Evolutionary conservation across 2,329 filamentous ascomycete species (phyloP).

Genomic region (Penicillium sp.): DNA sequence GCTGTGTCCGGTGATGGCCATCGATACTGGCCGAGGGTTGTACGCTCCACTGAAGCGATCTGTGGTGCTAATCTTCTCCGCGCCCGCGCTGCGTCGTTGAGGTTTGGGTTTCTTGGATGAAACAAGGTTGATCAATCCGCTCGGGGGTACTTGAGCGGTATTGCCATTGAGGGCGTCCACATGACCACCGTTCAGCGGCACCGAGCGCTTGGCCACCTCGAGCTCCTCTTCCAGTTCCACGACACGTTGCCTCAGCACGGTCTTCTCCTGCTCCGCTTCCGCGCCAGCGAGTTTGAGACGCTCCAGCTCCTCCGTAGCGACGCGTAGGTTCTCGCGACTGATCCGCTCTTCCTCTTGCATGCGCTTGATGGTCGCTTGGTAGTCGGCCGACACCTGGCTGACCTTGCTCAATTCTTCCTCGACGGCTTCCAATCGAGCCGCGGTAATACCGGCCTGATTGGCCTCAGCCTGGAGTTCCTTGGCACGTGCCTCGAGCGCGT

Average conservation of each 20-base stretch:
- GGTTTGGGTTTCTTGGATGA: conserved; percentile 93
- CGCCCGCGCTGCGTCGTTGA: conserved; percentile 73
- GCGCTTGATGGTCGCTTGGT: conserved; percentile 80
- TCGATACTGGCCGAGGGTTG: conserved; percentile 91
- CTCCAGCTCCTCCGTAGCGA: conserved; percentile 75
- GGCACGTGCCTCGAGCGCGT: conserved; percentile 77
- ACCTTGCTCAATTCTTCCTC: conserved; percentile 94
- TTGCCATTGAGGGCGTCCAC: conserved; percentile 62
- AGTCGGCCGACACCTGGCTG: conserved; percentile 83
- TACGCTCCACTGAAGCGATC: conserved; percentile 90
- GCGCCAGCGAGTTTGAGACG: conserved; percentile 67
- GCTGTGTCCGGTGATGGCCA: conserved; percentile 62
- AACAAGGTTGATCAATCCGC: conserved; percentile 90
- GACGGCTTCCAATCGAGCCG: conserved; percentile 82
- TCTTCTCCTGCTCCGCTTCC: conserved; percentile 77
- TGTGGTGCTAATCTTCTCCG: conserved; percentile 67
- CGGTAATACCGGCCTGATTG: conserved; percentile 93
- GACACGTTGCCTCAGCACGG: conserved; percentile 78
- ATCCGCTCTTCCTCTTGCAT: conserved; percentile 90
- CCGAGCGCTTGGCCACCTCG: conserved; percentile 73
- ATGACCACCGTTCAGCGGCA: conserved; percentile 59
- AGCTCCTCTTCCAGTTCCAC: conserved; percentile 87
- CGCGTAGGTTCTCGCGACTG: conserved; percentile 73
- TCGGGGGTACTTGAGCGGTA: conserved; percentile 50
- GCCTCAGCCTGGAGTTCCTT: conserved; percentile 95